Conservation (phyloP, 192 early-diverging fungal genomes). For the Rhizophagus sp. region DNA sequence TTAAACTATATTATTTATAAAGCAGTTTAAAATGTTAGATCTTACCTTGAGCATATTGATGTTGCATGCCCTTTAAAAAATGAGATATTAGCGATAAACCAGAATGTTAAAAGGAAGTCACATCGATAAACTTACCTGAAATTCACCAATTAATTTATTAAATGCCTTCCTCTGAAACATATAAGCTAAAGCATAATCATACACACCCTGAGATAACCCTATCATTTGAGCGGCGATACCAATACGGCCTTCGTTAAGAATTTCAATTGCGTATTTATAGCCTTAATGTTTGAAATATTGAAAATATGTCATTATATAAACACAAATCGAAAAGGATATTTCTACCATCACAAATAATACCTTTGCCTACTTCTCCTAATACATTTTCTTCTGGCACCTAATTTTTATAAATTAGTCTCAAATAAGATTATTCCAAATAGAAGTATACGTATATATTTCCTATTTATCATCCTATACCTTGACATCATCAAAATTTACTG, state of each 20-base stretch:
- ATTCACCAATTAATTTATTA: conserved; percentile 75
- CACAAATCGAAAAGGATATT: neutral
- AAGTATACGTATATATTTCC: too few relatives aligned
- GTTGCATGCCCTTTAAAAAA: conserved; percentile 53
- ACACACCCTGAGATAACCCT: conserved; percentile 92
- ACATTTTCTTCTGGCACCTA: conserved; percentile 83
- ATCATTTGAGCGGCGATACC: conserved; percentile 99
- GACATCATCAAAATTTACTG: conserved; percentile 90
- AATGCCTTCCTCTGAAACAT: conserved; percentile 97
- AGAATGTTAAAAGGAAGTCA: neutral
- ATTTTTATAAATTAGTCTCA: neutral
- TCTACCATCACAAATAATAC: neutral
- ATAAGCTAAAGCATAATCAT: conserved; percentile 86
- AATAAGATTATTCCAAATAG: neutral
- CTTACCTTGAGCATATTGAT: conserved; percentile 58
- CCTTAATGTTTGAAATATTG: conserved; percentile 43
- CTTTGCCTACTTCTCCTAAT: conserved; percentile 88
- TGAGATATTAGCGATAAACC: neutral
- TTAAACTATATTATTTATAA: neutral
- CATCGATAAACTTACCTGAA: conserved; percentile 59
- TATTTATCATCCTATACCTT: conserved; percentile 27
- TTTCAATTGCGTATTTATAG: conserved; percentile 98
- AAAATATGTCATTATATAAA: neutral
- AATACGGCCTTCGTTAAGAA: conserved; percentile 97
- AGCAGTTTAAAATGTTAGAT: too few relatives aligned